Conservation (phyloP, 2,329 filamentous ascomycete genomes). For the Colletotrichum sp. region DNA sequence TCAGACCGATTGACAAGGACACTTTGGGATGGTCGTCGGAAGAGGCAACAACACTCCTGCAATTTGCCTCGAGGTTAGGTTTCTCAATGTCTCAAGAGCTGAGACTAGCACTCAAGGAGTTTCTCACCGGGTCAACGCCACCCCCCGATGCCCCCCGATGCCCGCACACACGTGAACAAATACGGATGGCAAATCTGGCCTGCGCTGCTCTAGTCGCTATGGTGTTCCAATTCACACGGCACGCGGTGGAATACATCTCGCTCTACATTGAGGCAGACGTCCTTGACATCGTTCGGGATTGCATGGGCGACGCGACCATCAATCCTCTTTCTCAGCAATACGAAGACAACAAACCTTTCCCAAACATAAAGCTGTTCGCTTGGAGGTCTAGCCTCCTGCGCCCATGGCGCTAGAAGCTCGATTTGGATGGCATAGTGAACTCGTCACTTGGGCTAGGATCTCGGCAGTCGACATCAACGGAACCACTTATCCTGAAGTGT, state of each 20-base stretch:
- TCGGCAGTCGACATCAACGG: neutral
- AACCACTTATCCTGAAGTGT: neutral
- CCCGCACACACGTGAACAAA: neutral
- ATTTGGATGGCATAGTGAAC: neutral
- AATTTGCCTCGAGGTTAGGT: neutral
- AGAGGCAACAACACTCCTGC: neutral
- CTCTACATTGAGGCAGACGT: neutral
- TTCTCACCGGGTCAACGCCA: neutral
- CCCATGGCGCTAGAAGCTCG: neutral
- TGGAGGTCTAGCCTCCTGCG: neutral
- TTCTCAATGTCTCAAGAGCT: neutral
- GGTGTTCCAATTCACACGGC: neutral
- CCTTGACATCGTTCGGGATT: neutral
- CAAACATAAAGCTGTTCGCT: neutral
- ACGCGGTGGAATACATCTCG: neutral
- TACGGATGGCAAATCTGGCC: neutral
- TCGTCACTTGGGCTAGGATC: neutral
- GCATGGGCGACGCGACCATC: neutral
- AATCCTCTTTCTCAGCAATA: neutral
- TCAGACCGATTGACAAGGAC: neutral
- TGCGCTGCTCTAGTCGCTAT: neutral
- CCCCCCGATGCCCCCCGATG: neutral
- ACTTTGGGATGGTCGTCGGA: neutral
- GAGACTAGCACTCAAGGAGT: neutral
- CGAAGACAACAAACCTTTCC: neutral